Evolutionary conservation across 2,329 filamentous ascomycete genomes (phyloP).

Genomic region (Fusarium denticulatum): DNA sequence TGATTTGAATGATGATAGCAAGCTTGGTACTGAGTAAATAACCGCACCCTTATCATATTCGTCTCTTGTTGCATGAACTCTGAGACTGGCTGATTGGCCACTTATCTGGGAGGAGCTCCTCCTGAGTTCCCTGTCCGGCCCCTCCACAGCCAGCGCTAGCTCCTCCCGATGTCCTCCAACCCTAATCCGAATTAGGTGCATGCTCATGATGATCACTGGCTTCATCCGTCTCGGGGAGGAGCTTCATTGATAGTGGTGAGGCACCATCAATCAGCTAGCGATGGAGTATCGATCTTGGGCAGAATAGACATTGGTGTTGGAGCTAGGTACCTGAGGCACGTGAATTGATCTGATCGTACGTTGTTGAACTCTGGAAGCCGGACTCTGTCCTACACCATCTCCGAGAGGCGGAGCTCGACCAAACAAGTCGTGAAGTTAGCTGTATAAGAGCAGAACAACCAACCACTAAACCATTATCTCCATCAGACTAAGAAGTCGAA

Average conservation of each 20-base stretch:
- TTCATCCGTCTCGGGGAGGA: neutral
- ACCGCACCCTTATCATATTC: neutral
- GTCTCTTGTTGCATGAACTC: neutral
- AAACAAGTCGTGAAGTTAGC: neutral
- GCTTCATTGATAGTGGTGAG: neutral
- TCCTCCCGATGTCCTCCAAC: neutral
- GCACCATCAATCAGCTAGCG: neutral
- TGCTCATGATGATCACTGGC: neutral
- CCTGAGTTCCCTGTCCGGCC: neutral
- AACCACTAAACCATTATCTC: neutral
- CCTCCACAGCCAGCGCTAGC: conserved; percentile 1
- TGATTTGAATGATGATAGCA: neutral
- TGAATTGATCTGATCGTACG: neutral
- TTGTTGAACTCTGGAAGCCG: neutral
- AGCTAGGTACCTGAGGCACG: neutral
- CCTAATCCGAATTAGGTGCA: neutral
- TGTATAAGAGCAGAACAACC: conserved; percentile 17
- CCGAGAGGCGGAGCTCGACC: conserved; percentile 8
- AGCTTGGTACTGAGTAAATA: neutral
- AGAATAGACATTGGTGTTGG: too few relatives aligned
- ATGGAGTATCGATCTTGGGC: rapidly evolving
- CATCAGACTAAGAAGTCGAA: neutral
- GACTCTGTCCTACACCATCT: neutral
- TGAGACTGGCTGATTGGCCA: neutral
- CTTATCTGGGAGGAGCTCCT: conserved; percentile 22